Evolutionary conservation across 106 monocot genomes (phyloP).

Genomic region (Dendrobium officinale): DNA sequence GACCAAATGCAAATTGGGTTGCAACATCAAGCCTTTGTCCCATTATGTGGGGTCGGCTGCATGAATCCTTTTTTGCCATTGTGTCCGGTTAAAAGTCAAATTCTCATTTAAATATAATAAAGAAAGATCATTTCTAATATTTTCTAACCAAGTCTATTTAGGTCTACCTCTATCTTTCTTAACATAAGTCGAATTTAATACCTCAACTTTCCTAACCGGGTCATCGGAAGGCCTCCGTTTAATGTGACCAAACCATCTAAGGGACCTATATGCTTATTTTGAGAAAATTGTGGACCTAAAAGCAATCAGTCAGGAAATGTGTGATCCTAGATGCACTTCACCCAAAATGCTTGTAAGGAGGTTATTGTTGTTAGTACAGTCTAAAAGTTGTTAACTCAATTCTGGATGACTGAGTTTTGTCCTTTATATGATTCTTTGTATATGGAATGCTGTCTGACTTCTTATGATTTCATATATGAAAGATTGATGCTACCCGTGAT

Average conservation of each 20-base stretch:
- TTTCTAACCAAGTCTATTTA: too few relatives aligned
- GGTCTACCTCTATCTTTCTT: too few relatives aligned
- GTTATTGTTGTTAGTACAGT: neutral
- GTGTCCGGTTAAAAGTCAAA: too few relatives aligned
- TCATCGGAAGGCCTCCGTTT: too few relatives aligned
- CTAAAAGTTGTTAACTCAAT: neutral
- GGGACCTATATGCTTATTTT: neutral
- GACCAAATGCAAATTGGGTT: neutral
- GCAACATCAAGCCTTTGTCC: too few relatives aligned
- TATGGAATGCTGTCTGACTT: neutral
- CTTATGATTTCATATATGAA: neutral
- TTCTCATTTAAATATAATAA: too few relatives aligned
- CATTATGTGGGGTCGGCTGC: too few relatives aligned
- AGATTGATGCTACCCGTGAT: constrained; percentile 7
- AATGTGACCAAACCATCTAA: too few relatives aligned
- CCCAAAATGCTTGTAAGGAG: neutral
- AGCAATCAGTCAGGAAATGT: neutral
- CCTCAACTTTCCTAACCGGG: too few relatives aligned
- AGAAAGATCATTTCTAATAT: too few relatives aligned
- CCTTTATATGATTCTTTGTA: neutral
- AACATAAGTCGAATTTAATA: too few relatives aligned
- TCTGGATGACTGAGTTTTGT: neutral
- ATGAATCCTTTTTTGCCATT: too few relatives aligned
- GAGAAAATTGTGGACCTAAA: neutral
- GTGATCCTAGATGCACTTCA: neutral